phyloP scores from a whole-genome alignment of 352 stramenopile species.

The Pythium periplocum region DNA sequence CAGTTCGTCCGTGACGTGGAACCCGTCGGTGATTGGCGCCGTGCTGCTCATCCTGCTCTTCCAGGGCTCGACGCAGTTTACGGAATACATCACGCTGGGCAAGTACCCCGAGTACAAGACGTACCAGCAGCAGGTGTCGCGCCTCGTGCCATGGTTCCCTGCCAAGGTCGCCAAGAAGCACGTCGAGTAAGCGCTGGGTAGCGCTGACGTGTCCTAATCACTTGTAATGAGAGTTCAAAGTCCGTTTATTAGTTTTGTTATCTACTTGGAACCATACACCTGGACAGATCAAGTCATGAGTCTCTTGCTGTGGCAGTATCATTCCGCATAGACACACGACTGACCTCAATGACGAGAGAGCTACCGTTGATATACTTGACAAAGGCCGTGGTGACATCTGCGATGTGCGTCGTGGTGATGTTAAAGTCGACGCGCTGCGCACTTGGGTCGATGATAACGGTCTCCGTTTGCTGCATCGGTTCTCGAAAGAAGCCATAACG shows the following conservation, averaged over 20 bases:
- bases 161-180: slow-evolving; percentile 6
- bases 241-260: too few species aligned
- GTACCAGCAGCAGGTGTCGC: slow-evolving; percentile 80
- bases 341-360: slow-evolving; percentile 44
- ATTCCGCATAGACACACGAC: neutral
- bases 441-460: slow-evolving; percentile 10
- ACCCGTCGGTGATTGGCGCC: slow-evolving; percentile 77
- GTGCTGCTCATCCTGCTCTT: slow-evolving; percentile 86
- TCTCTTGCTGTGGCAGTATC: too few species aligned
- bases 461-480: slow-evolving; percentile 20
- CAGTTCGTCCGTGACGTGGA: slow-evolving; percentile 37
- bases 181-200: slow-evolving; percentile 8
- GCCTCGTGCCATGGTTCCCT: slow-evolving; percentile 54
- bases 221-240: too few species aligned
- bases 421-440: slow-evolving; percentile 5
- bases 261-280: too few species aligned
- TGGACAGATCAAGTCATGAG: too few species aligned
- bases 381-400: slow-evolving; percentile 46
- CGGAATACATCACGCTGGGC: slow-evolving; percentile 80
- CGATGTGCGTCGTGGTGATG: slow-evolving; percentile 27
- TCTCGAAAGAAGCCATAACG: slow-evolving; percentile 47
- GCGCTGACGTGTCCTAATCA: too few species aligned
- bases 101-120: slow-evolving; percentile 89
- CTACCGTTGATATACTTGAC: slow-evolving; percentile 42
- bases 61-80: slow-evolving; percentile 86